Conservation (phyloP, 495 filamentous ascomycete genomes). For the Aspergillus sclerotiicarbonarius region DNA sequence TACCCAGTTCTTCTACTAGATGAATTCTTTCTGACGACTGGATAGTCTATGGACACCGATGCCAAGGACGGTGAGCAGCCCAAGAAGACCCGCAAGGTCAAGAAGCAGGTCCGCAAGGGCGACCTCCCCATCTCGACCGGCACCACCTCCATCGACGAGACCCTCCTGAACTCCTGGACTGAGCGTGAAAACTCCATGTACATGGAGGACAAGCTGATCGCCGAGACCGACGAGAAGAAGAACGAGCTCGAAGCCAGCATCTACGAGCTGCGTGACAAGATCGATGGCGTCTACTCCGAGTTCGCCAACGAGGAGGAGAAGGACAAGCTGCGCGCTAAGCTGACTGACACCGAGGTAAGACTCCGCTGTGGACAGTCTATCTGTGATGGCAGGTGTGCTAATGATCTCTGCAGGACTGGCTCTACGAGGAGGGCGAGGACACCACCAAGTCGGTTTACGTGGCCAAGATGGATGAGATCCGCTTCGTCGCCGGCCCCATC, state of each 20-base stretch:
- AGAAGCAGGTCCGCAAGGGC: slow-evolving; percentile 99
- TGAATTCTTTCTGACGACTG: slow-evolving; percentile 17
- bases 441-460: slow-evolving; percentile 90
- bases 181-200: slow-evolving; percentile 90
- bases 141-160: slow-evolving; percentile 73
- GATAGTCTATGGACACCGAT: slow-evolving; percentile 91
- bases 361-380: neutral
- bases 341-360: slow-evolving; percentile 79
- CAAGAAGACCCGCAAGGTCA: slow-evolving; percentile 95
- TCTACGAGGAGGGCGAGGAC: slow-evolving; percentile 97
- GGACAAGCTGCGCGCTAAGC: slow-evolving; percentile 73
- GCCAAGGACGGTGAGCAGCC: slow-evolving; percentile 66
- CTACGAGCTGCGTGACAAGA: slow-evolving; percentile 92
- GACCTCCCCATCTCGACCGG: slow-evolving; percentile 85
- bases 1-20: neutral
- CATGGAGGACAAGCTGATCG: slow-evolving; percentile 97
- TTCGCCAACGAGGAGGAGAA: slow-evolving; percentile 94
- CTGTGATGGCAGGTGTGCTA: slow-evolving; percentile 1
- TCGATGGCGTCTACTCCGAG: slow-evolving; percentile 84
- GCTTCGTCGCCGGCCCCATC: slow-evolving; percentile 84
- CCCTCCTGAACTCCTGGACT: slow-evolving; percentile 58
- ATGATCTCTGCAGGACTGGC: slow-evolving; percentile 72
- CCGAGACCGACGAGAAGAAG: slow-evolving; percentile 99
- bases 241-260: slow-evolving; percentile 98
- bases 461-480: slow-evolving; percentile 94